These are phyloP conservation scores for Phialophora chinensis DNA, from an alignment of 2,329 filamentous ascomycete genomes.

Conservation along the genomic window DNA sequence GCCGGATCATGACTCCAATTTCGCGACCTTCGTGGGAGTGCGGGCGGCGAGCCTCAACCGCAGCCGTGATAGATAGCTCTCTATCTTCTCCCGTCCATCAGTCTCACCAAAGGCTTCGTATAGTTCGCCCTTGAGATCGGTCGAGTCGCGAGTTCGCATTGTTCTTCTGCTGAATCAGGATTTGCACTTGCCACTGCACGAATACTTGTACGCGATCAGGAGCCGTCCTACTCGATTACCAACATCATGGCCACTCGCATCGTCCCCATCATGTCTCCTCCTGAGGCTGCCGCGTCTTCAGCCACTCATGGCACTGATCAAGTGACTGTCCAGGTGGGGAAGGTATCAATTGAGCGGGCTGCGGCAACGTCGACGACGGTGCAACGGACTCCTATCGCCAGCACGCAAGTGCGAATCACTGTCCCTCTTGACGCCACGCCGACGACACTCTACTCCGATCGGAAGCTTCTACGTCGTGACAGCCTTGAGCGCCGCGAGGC, in stretches of 20 bases:
- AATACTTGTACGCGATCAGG: neutral
- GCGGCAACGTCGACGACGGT: conserved; percentile 11
- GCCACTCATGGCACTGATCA: conserved; percentile 10
- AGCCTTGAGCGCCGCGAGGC: conserved; percentile 73
- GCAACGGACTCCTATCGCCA: conserved; percentile 13
- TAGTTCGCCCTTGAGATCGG: neutral
- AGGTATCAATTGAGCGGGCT: conserved; percentile 24
- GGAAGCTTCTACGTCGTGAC: conserved; percentile 63
- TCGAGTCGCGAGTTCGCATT: neutral
- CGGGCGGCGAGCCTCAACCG: conserved; percentile 10
- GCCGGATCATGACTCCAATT: conserved; percentile 6
- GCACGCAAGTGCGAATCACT: conserved; percentile 68
- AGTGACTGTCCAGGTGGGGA: conserved; percentile 23
- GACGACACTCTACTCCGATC: conserved; percentile 51
- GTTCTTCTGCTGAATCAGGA: neutral
- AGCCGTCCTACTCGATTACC: neutral
- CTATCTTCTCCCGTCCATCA: conserved; percentile 7
- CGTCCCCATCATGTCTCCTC: conserved; percentile 33
- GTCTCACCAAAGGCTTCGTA: neutral
- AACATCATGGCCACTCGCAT: conserved; percentile 23
- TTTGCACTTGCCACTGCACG: neutral
- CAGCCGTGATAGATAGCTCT: conserved; percentile 4
- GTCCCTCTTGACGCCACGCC: conserved; percentile 72
- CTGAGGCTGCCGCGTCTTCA: conserved; percentile 2
- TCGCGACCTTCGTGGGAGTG: neutral